Conservation (phyloP, 176 grass and related monocot genomes). For the Miscanthus lutarioriparius region DNA sequence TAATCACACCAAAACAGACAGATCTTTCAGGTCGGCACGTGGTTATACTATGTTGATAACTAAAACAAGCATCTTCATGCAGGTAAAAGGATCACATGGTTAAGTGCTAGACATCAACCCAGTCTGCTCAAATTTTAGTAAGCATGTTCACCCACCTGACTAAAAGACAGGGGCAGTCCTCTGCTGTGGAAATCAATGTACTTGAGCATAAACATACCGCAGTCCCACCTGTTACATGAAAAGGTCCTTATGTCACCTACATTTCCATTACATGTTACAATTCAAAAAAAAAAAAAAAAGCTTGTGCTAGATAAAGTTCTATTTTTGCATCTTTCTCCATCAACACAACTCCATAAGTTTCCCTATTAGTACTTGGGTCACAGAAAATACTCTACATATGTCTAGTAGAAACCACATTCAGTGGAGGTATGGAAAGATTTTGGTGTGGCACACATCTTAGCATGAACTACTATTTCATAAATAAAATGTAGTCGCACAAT, state of each 20-base stretch:
- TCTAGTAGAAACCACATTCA: background rate
- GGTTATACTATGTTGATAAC: background rate
- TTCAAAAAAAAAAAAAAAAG: slow-evolving; percentile 3
- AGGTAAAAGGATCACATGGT: background rate
- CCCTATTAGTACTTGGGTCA: slow-evolving; percentile 6
- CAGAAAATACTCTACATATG: slow-evolving; percentile 9
- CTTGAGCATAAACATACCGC: slow-evolving; percentile 97
- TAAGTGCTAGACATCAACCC: background rate
- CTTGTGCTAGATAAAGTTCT: background rate
- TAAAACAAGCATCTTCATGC: background rate
- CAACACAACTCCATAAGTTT: slow-evolving; percentile 18
- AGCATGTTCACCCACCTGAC: slow-evolving; percentile 53
- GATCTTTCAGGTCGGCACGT: background rate
- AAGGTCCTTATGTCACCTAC: background rate
- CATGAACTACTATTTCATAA: background rate
- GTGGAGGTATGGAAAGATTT: background rate
- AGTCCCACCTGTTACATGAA: slow-evolving; percentile 62
- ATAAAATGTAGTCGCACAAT: background rate
- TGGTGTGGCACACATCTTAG: background rate
- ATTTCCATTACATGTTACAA: background rate
- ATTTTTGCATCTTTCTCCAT: background rate
- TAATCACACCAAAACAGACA: background rate
- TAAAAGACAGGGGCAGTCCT: slow-evolving; percentile 59
- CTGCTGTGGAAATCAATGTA: slow-evolving; percentile 85
- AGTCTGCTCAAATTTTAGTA: background rate